Evolutionary conservation across 306 rosid species (phyloP).

Genomic region (Morella rubra): DNA sequence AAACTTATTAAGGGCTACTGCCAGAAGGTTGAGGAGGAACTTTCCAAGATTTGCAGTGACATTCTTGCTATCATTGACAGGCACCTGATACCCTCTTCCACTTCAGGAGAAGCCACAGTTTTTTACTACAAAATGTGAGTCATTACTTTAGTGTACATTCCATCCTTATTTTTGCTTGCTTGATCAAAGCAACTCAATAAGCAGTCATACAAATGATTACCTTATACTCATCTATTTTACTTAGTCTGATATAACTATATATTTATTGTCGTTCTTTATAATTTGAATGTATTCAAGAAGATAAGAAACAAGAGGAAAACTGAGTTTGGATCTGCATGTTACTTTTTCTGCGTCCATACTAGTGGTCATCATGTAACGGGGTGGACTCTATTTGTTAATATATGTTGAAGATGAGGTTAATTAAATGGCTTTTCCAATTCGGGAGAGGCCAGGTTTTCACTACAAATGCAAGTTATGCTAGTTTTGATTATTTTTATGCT

Average conservation of each 20-base stretch:
- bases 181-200: constrained; percentile 17
- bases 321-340: constrained; percentile 9
- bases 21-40: constrained; percentile 96
- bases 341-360: background rate
- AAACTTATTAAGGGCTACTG: constrained; percentile 81
- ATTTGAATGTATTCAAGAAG: constrained; percentile 1
- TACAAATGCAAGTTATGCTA: too few species aligned
- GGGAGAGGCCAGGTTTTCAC: too few species aligned
- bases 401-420: too few species aligned
- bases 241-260: constrained; percentile 13
- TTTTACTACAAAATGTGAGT: constrained; percentile 97
- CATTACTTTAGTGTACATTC: background rate
- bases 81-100: constrained; percentile 80
- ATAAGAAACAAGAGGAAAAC: constrained; percentile 17
- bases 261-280: background rate
- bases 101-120: constrained; percentile 87
- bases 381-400: background rate
- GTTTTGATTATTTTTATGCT: too few species aligned
- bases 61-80: constrained; percentile 78
- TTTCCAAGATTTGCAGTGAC: constrained; percentile 81
- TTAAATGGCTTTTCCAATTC: too few species aligned
- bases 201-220: constrained; percentile 9
- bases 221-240: constrained; percentile 9
- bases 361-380: constrained; percentile 7
- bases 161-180: background rate